Evolutionary conservation across 192 early-diverging fungal genomes (phyloP).

Genomic region (Umbelopsis sp.): DNA sequence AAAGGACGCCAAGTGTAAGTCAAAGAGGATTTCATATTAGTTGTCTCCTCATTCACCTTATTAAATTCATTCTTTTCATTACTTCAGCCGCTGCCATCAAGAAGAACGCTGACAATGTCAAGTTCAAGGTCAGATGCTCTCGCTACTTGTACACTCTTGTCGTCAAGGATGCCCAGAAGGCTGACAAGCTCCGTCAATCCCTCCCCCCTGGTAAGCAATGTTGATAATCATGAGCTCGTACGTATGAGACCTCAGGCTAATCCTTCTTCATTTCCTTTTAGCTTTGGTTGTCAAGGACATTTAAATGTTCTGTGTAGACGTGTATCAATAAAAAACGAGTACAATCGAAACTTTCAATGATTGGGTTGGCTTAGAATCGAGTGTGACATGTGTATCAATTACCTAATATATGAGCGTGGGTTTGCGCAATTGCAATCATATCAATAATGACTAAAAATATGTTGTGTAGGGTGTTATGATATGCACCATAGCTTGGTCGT

Average conservation of each 20-base stretch:
- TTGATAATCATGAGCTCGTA: neutral
- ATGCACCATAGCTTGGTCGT: no score
- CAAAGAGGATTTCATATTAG: no score
- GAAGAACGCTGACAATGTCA: conserved; percentile 89
- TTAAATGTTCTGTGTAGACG: conserved; percentile 17
- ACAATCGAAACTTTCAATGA: neutral
- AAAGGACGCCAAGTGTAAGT: conserved; percentile 91
- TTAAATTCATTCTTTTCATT: neutral
- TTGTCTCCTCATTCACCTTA: neutral
- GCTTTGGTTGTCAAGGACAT: conserved; percentile 32
- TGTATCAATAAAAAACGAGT: conserved; percentile 18
- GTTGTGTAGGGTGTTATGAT: no score
- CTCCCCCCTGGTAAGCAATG: conserved; percentile 82
- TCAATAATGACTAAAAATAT: no score
- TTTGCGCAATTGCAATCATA: no score
- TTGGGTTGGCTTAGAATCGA: no score
- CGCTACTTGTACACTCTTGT: conserved; percentile 98
- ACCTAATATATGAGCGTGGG: no score
- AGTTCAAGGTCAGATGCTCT: conserved; percentile 99
- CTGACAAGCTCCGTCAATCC: conserved; percentile 92
- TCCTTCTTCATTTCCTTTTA: neutral
- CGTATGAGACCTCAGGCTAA: neutral
- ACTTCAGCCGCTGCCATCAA: conserved; percentile 83
- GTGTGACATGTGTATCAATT: no score
- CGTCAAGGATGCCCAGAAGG: conserved; percentile 93